phyloP scores from a whole-genome alignment of 2,329 filamentous ascomycete genomes.

The Ampelomyces quisqualis region DNA sequence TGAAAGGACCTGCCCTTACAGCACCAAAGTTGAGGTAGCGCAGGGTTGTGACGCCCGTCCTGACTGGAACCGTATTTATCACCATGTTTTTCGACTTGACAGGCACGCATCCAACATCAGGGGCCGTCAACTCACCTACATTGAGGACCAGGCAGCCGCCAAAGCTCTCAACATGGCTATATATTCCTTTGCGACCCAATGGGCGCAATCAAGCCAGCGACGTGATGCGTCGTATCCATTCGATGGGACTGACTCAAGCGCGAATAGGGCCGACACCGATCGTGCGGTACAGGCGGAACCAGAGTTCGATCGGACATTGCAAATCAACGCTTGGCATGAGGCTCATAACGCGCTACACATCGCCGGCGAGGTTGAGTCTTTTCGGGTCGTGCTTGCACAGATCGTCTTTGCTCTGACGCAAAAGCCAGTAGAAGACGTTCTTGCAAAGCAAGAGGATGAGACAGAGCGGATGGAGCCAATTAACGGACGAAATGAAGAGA shows the following conservation, averaged over 20 bases:
- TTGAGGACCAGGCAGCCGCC: constrained; percentile 49
- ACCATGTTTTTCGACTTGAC: constrained; percentile 53
- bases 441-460: constrained; percentile 1
- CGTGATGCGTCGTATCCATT: constrained; percentile 35
- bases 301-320: constrained; percentile 43
- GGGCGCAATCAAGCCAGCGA: constrained; percentile 40
- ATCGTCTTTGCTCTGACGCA: constrained; percentile 52
- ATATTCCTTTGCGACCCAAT: constrained; percentile 57
- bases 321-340: constrained; percentile 47
- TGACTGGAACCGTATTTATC: constrained; percentile 55
- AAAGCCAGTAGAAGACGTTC: constrained; percentile 34
- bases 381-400: constrained; percentile 49
- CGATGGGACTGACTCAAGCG: constrained; percentile 5
- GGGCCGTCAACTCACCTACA: constrained; percentile 45
- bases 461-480: neutral
- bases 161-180: constrained; percentile 53
- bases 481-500: neutral
- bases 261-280: constrained; percentile 2
- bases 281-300: constrained; percentile 2
- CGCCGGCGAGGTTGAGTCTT: constrained; percentile 47
- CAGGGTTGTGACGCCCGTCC: constrained; percentile 42
- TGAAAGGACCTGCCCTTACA: constrained; percentile 56
- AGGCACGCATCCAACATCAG: constrained; percentile 45
- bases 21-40: constrained; percentile 30
- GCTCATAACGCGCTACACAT: constrained; percentile 44